A percentile compares a stretch with the other conserved stretches of the same genome.
phyloP scores from a whole-genome alignment of 768 basidiomycete species.

The Auricularia heimuer region DNA sequence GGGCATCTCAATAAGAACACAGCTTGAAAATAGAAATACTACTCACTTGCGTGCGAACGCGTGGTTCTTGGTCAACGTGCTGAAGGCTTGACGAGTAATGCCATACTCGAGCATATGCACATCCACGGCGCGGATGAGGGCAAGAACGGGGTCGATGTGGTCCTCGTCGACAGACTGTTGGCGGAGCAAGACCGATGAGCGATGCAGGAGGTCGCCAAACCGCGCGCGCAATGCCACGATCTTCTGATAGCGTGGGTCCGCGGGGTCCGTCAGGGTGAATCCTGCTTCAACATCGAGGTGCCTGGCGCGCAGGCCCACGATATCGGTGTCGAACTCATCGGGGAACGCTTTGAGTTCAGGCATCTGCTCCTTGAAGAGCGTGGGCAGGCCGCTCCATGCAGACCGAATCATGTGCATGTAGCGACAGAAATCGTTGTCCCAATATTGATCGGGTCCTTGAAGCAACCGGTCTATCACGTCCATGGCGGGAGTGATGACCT shows the following conservation, averaged over 20 bases:
- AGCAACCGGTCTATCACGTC: constrained; percentile 58
- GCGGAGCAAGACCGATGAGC: constrained; percentile 55
- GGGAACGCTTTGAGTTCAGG: constrained; percentile 51
- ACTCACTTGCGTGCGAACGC: constrained; percentile 51
- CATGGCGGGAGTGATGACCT: constrained; percentile 55
- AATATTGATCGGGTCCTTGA: constrained; percentile 36
- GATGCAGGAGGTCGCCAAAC: constrained; percentile 59
- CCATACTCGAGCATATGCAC: constrained; percentile 66
- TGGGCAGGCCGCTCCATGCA: constrained; percentile 70
- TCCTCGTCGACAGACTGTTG: constrained; percentile 60
- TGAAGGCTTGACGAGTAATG: constrained; percentile 47
- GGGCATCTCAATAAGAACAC: neutral
- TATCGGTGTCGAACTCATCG: constrained; percentile 46
- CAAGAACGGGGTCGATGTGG: constrained; percentile 77
- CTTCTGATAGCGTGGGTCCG: constrained; percentile 64
- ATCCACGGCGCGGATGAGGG: constrained; percentile 63
- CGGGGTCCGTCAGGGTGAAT: constrained; percentile 60
- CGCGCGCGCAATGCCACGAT: constrained; percentile 46
- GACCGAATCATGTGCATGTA: constrained; percentile 56
- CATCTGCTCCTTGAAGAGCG: constrained; percentile 47
- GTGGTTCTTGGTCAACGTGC: constrained; percentile 57
- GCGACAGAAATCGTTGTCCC: constrained; percentile 84
- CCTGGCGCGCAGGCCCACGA: constrained; percentile 59
- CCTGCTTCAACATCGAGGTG: constrained; percentile 63
- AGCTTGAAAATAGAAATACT: constrained; percentile 7